phyloP scores from a whole-genome alignment of 345 rosid species.

The Eucalyptus viminalis region DNA sequence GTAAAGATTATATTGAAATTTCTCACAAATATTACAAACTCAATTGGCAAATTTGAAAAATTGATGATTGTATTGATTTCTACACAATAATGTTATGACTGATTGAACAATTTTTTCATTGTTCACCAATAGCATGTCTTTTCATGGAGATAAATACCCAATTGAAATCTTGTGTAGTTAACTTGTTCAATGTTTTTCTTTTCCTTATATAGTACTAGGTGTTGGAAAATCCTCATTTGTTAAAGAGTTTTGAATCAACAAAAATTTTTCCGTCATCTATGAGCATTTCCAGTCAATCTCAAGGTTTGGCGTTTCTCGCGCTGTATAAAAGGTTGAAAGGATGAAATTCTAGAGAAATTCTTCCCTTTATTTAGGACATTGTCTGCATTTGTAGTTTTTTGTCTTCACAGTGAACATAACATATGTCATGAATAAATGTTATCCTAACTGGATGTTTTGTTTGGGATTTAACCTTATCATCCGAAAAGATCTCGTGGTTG shows the following conservation, averaged over 20 bases:
- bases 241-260: too few relatives aligned
- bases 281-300: too few relatives aligned
- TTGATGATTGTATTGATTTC: rapidly evolving
- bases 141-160: background rate
- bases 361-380: background rate
- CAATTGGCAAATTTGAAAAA: background rate
- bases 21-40: rapidly evolving
- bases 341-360: background rate
- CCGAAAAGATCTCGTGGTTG: too few relatives aligned
- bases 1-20: background rate
- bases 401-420: background rate
- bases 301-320: too few relatives aligned
- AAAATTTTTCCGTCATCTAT: too few relatives aligned
- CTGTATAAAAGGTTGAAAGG: background rate
- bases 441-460: too few relatives aligned
- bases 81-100: background rate
- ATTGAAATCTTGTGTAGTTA: background rate
- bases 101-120: background rate
- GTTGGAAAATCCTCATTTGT: too few relatives aligned
- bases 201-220: background rate
- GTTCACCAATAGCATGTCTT: background rate
- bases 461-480: too few relatives aligned
- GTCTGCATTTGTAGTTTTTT: background rate
- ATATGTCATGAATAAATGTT: background rate
- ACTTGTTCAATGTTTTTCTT: background rate